Base-by-base conservation (phyloP, 2,329 filamentous ascomycete species). In the Colletotrichum karsti region DNA sequence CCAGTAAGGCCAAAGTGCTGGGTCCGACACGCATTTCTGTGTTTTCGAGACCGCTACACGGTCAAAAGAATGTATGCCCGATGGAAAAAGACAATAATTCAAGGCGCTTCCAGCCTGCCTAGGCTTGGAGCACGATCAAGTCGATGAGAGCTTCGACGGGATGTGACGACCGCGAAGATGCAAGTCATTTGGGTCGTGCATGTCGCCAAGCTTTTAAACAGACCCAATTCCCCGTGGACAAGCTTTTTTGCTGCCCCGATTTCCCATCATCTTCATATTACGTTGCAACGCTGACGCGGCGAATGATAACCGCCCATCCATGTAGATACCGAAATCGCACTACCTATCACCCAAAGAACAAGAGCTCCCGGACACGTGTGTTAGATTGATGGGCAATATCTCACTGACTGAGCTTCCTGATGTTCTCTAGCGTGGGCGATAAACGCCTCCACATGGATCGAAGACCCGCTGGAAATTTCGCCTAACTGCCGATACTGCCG, bases 401-500 rank as follows among this genome's bases (percentile, higher is more conserved):
- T 12, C 33, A 35, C 10, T 28, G 26, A 39, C 22, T 26, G 42
- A 59, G 55, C 55, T 60, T 64, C 61, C 61, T 33, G 4, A 42
- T 64, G 24, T 18, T 20, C 13, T 59, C 55, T 64, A 64, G 61
- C 44, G 61, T 15, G 8, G 33, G 54, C 41, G 41, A 33, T 58
- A 39, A 24, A 10, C 30, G 41, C 53, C 42, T 22, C 24, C 24
- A 33, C 22, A 26, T 7, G 15, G 22, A 5, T 24, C 13, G 12
- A 18, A 10, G 61, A 50, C 54, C 61, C 61, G 55, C 61, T 33
- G 7, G 9, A 15, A 15, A 42, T 35, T 18, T 37, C 35, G 35
- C 18, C 9, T 60, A 42, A n/a, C 18, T 64, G 61, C 61, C 61
- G 61, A n/a, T 4, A 15, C 59, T 60, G 61, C 61, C 61, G 61